Conservation (phyloP, 805 yeast genomes). For the Myxozyma nipponensis region DNA sequence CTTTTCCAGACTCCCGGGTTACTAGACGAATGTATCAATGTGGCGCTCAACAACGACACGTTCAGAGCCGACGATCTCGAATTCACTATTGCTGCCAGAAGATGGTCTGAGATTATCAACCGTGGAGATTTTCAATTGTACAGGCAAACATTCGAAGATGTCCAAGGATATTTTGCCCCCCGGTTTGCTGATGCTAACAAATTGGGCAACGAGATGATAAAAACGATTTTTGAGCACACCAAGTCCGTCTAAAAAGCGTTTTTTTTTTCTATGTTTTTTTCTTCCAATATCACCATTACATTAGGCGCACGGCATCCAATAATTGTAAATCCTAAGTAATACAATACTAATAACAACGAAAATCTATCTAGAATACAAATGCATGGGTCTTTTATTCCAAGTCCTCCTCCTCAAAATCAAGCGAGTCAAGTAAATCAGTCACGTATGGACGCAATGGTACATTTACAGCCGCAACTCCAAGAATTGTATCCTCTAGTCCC, state of each 20-base stretch:
- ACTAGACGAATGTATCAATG: conserved; percentile 73
- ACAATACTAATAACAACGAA: not conserved
- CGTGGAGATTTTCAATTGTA: conserved; percentile 73
- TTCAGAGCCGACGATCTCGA: conserved; percentile 89
- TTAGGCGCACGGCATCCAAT: too few species aligned
- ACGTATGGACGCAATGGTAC: conserved; percentile 25
- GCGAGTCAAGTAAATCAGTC: conserved; percentile 19
- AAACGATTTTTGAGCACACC: conserved; percentile 54
- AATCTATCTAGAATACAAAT: not conserved
- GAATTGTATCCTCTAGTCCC: conserved; percentile 21
- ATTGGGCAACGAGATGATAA: conserved; percentile 91
- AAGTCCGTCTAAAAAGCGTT: conserved; percentile 4
- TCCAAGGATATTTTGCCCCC: conserved; percentile 79
- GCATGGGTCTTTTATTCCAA: not conserved
- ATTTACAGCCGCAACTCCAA: conserved; percentile 29
- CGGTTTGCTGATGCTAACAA: conserved; percentile 85
- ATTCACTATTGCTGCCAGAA: conserved; percentile 83
- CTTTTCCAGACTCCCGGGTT: conserved; percentile 79
- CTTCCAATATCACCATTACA: too few species aligned
- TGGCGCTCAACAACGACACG: conserved; percentile 58
- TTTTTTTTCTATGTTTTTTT: too few species aligned
- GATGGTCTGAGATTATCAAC: conserved; percentile 80
- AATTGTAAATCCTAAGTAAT: too few species aligned
- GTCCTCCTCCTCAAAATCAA: not conserved
- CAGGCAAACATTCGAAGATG: conserved; percentile 64